Base-by-base conservation (phyloP, 2,329 filamentous ascomycete genomes). In the Diaporthe amygdali region DNA sequence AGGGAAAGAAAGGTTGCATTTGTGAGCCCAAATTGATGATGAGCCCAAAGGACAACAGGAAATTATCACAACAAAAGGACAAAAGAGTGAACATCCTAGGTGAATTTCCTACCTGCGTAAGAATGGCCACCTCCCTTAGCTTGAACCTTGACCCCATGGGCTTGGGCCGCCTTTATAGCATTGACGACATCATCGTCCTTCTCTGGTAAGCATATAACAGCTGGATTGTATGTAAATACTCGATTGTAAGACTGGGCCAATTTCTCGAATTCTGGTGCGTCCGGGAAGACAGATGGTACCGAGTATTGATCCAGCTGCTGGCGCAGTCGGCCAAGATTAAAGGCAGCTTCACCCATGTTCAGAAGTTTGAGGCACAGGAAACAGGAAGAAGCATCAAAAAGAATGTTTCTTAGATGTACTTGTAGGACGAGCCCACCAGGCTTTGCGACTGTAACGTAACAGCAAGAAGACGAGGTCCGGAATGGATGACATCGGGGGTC, bases 91-190 rank as follows among this genome's bases (percentile, higher is more conserved):
- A n/a, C n/a, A n/a, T n/a, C n/a, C n/a, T n/a, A n/a, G n/a, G n/a
- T n/a, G n/a, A n/a, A n/a, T n/a, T n/a, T n/a, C n/a, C n/a, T n/a
- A n/a, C n/a, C n/a, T 1, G 82, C 85, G 71, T 88, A 89, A 5
- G 83, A 86, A 76, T 88, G 86, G 5, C 86, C 87, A 32, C 86
- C 86, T 61, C 83, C 82, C 74, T 84, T 85, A 17, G 85, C 82
- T 55, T 84, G 84, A 5, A 87, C 83, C 74, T 84, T 85, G 70
- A 85, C 72, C 4, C 79, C 78, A 17, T 79, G 75, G 71, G 81
- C 73, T 12, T 74, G 77, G 49, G 84, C 86, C 74, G 85, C 87
- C 9, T 78, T 75, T 10, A 88, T 83, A 7, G 85, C 84, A 64
- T 83, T 81, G 61, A 83, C 81, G 3, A 88, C 79, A 66, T 87